Percentiles rank a stretch among this genome's conserved stretches.
Evolutionary conservation across 345 rosid genomes (phyloP).

Genomic region (Angophora floribunda): DNA sequence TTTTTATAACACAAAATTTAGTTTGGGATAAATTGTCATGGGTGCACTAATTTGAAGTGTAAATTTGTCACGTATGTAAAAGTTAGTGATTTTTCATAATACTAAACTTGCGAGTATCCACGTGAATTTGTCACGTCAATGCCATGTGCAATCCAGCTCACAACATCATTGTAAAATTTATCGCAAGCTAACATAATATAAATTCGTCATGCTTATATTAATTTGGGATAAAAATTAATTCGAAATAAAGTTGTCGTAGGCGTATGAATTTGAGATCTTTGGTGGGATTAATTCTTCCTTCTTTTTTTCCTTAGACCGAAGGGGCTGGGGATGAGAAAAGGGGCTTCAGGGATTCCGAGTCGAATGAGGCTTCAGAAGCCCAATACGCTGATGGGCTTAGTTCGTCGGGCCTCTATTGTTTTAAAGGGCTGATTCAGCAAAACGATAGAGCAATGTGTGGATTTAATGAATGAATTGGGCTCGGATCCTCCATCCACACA

Average conservation of each 20-base stretch:
- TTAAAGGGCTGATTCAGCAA: background rate
- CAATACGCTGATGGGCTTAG: background rate
- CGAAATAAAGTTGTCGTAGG: too few species aligned
- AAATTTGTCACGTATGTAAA: too few species aligned
- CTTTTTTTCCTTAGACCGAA: rapidly evolving
- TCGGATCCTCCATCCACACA: background rate
- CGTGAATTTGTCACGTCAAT: too few species aligned
- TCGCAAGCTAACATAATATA: rapidly evolving
- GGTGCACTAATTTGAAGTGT: rapidly evolving
- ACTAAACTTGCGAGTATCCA: too few species aligned
- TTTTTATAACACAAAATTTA: too few species aligned
- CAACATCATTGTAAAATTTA: rapidly evolving
- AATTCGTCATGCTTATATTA: rapidly evolving
- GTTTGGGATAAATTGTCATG: rapidly evolving
- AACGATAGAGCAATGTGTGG: background rate
- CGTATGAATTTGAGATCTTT: rapidly evolving
- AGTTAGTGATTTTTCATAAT: too few species aligned
- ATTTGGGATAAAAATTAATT: too few species aligned
- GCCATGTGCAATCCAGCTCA: too few species aligned
- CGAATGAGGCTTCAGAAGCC: background rate
- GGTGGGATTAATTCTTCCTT: rapidly evolving
- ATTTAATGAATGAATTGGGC: background rate
- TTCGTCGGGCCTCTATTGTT: background rate
- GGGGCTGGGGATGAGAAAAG: background rate
- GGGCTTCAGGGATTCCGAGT: background rate